These are phyloP conservation scores for Musa acuminata DNA, from an alignment of 176 grass and related monocot genomes.

Conservation along the genomic window DNA sequence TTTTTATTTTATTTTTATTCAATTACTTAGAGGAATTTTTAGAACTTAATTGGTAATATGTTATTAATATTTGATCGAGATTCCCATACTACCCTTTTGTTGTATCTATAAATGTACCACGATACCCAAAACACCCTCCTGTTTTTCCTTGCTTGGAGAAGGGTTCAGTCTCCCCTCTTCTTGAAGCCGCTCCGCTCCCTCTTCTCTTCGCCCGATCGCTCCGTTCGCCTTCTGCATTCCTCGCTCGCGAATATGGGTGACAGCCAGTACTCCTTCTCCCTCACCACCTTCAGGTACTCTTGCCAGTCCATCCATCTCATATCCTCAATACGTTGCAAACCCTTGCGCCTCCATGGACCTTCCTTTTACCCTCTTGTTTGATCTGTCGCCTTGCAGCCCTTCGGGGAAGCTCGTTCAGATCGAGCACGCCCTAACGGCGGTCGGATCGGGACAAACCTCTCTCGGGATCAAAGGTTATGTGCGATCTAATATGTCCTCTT, in stretches of 20 bases:
- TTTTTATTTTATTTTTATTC: no score
- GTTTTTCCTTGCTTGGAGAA: no score
- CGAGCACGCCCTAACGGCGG: constrained; percentile 86
- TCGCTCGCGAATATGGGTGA: constrained; percentile 43
- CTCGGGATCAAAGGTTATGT: constrained; percentile 91
- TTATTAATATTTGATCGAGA: no score
- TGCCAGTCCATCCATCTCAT: neutral
- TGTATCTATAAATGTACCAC: no score
- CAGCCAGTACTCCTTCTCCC: constrained; percentile 95
- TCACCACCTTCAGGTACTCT: constrained; percentile 87
- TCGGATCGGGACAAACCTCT: constrained; percentile 94
- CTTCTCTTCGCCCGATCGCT: no score
- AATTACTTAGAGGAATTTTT: no score
- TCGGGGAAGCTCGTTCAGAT: constrained; percentile 98
- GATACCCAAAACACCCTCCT: no score
- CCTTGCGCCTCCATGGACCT: neutral
- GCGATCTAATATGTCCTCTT: neutral
- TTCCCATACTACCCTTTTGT: no score
- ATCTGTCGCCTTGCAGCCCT: constrained; percentile 29
- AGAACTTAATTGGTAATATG: no score
- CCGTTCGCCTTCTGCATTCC: neutral
- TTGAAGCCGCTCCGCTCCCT: no score
- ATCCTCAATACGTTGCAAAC: neutral
- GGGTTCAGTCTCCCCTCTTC: no score
- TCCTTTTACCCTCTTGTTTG: neutral